phyloP scores from a whole-genome alignment of 148 eudicot genomes.

The Heliosperma pusillum region DNA sequence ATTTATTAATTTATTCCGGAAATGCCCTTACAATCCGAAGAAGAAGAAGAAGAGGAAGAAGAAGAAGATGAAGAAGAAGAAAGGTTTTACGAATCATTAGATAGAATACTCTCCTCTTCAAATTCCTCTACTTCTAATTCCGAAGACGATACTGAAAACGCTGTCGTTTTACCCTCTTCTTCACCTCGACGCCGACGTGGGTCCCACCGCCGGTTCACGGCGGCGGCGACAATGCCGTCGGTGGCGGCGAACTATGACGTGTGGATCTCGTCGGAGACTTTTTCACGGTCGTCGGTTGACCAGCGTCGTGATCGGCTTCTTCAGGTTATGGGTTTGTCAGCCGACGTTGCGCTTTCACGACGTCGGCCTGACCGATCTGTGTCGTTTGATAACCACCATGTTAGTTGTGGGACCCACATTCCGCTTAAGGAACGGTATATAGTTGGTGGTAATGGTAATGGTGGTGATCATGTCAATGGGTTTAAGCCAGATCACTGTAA shows the following conservation, averaged over 20 bases:
- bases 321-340: constrained; percentile 49
- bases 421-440: too few relatives aligned
- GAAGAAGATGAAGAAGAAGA: constrained; percentile 19
- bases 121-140: constrained; percentile 51
- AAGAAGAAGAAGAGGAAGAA: constrained; percentile 19
- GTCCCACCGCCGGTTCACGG: constrained; percentile 32
- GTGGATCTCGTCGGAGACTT: constrained; percentile 72
- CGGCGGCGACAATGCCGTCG: constrained; percentile 41
- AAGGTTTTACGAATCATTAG: constrained; percentile 29
- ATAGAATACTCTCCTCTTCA: constrained; percentile 45
- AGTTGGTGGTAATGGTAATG: too few relatives aligned
- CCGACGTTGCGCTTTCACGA: constrained; percentile 45
- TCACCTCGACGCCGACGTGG: constrained; percentile 16
- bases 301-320: constrained; percentile 75
- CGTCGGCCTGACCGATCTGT: constrained; percentile 35
- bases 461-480: constrained; percentile 25
- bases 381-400: constrained; percentile 31
- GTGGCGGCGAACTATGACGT: constrained; percentile 56
- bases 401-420: constrained; percentile 10
- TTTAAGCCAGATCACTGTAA: constrained; percentile 40
- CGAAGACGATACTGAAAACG: constrained; percentile 40
- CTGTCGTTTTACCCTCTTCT: constrained; percentile 22
- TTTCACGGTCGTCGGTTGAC: constrained; percentile 61
- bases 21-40: constrained; percentile 29
- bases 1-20: constrained; percentile 1